A percentile compares a stretch with the other conserved stretches of the same genome.
Evolutionary conservation across 2,329 filamentous ascomycete species (phyloP).

Genomic region (Fusarium ambrosium): DNA sequence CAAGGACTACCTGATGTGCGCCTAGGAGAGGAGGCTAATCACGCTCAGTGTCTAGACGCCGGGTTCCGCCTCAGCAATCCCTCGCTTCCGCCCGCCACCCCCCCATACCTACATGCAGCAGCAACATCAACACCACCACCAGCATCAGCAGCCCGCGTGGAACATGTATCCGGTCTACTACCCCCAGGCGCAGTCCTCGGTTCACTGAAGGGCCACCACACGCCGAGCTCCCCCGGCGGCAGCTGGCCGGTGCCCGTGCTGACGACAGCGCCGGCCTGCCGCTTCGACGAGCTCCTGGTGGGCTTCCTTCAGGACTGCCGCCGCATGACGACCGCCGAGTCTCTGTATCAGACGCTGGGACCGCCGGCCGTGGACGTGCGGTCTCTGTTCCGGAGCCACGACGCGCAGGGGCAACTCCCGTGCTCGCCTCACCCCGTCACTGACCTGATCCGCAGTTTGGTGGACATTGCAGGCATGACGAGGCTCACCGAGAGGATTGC

Average conservation of each 20-base stretch:
- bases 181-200: conserved; percentile 50
- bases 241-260: conserved; percentile 53
- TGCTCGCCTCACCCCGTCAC: conserved; percentile 49
- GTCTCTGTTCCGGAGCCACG: conserved; percentile 49
- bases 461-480: conserved; percentile 47
- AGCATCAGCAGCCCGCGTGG: conserved; percentile 49
- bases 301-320: conserved; percentile 55
- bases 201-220: conserved; percentile 48
- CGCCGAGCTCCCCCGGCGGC: conserved; percentile 28
- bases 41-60: conserved; percentile 48
- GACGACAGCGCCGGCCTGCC: conserved; percentile 48
- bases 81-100: conserved; percentile 35
- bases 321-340: conserved; percentile 47
- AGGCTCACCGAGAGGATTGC: conserved; percentile 51
- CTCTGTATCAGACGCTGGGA: conserved; percentile 49
- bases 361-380: conserved; percentile 52
- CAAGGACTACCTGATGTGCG: neutral
- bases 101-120: conserved; percentile 45
- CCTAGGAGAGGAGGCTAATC: conserved; percentile 45
- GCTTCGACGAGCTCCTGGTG: conserved; percentile 52
- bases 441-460: conserved; percentile 48
- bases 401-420: conserved; percentile 35
- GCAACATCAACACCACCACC: conserved; percentile 6
- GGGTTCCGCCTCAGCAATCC: conserved; percentile 51
- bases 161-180: conserved; percentile 54